phyloP scores from a whole-genome alignment of 2,329 filamentous ascomycete species.

The Phaeoacremonium minimum region DNA sequence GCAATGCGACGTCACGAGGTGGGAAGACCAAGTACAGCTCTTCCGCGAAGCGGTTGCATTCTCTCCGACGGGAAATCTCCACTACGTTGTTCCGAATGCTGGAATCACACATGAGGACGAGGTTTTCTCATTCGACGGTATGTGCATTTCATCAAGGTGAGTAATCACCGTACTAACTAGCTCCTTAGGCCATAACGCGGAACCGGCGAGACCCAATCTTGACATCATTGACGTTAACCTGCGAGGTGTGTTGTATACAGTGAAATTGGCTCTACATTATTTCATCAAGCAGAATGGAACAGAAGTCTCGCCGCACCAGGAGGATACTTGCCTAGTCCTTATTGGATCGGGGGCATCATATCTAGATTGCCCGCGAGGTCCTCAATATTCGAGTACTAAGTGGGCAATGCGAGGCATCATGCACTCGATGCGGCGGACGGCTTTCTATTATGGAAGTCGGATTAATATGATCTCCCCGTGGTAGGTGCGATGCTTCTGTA shows the following conservation, averaged over 20 bases:
- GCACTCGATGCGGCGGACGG: conserved; percentile 24
- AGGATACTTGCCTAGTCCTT: conserved; percentile 23
- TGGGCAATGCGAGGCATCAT: conserved; percentile 31
- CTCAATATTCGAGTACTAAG: conserved; percentile 29
- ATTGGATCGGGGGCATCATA: conserved; percentile 27
- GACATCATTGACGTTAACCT: conserved; percentile 22
- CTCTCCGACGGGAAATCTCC: conserved; percentile 18
- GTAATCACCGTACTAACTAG: background rate
- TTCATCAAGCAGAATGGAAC: conserved; percentile 25
- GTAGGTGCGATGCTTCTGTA: conserved; percentile 12
- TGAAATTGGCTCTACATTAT: conserved; percentile 26
- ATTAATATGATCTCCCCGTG: conserved; percentile 30
- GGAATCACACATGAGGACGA: conserved; percentile 22
- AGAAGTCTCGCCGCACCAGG: conserved; percentile 11
- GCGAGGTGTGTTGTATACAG: conserved; percentile 19
- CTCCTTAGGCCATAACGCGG: conserved; percentile 2
- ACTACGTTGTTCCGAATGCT: conserved; percentile 25
- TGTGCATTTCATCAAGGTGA: background rate
- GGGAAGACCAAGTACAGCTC: conserved; percentile 23
- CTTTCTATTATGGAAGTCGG: conserved; percentile 24
- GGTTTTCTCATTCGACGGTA: conserved; percentile 14
- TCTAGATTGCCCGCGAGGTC: conserved; percentile 21
- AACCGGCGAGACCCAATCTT: conserved; percentile 20
- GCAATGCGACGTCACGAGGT: conserved; percentile 20
- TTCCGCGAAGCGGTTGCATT: conserved; percentile 19